Base-by-base conservation (phyloP, 257 asterid species). In the Echium plantagineum region DNA sequence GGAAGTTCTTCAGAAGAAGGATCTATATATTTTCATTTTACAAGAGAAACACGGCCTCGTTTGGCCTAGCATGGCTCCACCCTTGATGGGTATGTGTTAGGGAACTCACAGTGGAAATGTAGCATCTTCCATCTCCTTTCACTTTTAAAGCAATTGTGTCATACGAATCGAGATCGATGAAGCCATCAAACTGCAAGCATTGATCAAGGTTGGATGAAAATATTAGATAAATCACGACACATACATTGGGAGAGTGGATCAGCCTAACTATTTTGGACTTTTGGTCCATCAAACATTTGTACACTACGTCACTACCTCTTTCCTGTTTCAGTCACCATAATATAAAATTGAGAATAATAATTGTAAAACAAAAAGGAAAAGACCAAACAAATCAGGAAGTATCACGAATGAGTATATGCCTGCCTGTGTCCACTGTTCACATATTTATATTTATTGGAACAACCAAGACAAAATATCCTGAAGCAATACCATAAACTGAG, bases 61-160 rank as follows among this genome's bases (percentile, higher is more conserved):
- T 35, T 35, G 13, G 47, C 15, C 59, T 58, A 38, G 58, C 66
- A 61, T 59, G 38, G 35, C 59, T 38, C 53, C 59, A 49, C 47
- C 56, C 24, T 65, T 58, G 54, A 47, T 22, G 51, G 42, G 42
- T 21, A 64, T 61, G 60, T 48, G 48, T 53, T 52, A 57, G 61
- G 71, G 66, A 66, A 80, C 98, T 79, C 82, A 91, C 98, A 47
- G 98, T 91, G 54, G 98, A 91, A 62, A 91, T 91, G 70, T 91
- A 91, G 81, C 94, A 76, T 75, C 98, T 83, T 63, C 96, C 98
- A 67, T 91, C 98, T 72, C 96, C 96, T 84, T 73, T 85, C 62
- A 91, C 79, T 71, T 88, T 88, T 26, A 91, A 63, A 38, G 96
- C 87, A 73, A 91, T 57, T 8, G 94, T 75, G 65, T 91, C 96